These are phyloP conservation scores for Malassezia sp. DNA, from an alignment of 1,284 basidiomycete species.

Conservation along the genomic window DNA sequence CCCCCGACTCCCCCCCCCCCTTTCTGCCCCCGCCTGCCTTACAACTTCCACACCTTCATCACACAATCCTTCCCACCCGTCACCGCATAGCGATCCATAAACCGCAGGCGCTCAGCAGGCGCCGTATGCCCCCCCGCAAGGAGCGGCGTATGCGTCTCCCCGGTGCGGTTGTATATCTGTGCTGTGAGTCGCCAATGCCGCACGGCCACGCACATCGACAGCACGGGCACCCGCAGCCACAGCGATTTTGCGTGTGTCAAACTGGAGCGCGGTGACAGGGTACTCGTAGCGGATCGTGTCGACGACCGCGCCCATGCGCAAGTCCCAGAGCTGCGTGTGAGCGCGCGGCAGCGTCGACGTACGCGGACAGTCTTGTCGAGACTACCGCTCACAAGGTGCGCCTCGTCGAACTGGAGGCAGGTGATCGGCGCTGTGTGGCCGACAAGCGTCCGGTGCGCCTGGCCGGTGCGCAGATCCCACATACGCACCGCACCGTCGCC, in stretches of 20 bases:
- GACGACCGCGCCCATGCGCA: constrained; percentile 73
- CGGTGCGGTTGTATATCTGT: constrained; percentile 89
- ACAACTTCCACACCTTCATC: constrained; percentile 93
- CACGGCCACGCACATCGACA: constrained; percentile 58
- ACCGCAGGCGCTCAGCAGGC: constrained; percentile 78
- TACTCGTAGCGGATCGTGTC: constrained; percentile 86
- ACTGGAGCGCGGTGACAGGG: constrained; percentile 81
- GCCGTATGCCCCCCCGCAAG: constrained; percentile 79
- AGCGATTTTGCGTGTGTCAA: constrained; percentile 81
- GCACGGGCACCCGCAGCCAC: constrained; percentile 89
- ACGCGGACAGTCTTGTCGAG: constrained; percentile 65
- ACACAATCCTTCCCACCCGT: constrained; percentile 76
- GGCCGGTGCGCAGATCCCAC: constrained; percentile 99
- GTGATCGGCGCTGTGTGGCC: constrained; percentile 92
- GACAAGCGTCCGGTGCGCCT: constrained; percentile 80
- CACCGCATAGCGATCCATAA: constrained; percentile 90
- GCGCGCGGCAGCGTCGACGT: constrained; percentile 1
- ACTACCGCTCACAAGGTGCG: constrained; percentile 79
- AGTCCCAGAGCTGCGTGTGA: constrained; percentile 60
- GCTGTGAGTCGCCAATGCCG: not conserved
- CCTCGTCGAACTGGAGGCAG: constrained; percentile 91
- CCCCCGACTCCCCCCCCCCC: no score
- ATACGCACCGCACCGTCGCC: constrained; percentile 93
- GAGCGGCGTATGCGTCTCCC: constrained; percentile 72
- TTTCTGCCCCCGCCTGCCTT: no score